Evolutionary conservation across 1,139 yeast species (phyloP).

Genomic region (Zygoascus sp.): DNA sequence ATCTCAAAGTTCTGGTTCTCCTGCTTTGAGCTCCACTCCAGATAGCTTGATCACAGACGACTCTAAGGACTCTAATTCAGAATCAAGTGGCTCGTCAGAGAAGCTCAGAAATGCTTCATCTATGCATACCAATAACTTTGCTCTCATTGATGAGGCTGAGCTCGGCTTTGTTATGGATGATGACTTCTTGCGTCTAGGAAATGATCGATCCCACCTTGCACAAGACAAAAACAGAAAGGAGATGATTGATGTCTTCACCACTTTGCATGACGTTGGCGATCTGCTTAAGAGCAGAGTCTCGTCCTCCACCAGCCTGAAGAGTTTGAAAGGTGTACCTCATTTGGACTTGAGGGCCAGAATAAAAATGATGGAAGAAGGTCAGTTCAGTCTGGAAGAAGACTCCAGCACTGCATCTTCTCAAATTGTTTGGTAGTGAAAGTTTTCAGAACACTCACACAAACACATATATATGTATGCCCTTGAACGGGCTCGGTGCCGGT

Average conservation of each 20-base stretch:
- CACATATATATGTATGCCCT: not conserved
- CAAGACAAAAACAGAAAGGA: constrained; percentile 1
- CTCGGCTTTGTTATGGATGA: constrained; percentile 23
- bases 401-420: constrained; percentile 1
- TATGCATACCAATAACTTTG: constrained; percentile 10
- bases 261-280: constrained; percentile 12
- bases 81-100: constrained; percentile 3
- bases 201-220: not conserved
- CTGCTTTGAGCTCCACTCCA: constrained; percentile 13
- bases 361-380: constrained; percentile 30
- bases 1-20: constrained; percentile 3
- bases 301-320: constrained; percentile 14
- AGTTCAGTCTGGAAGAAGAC: constrained; percentile 6
- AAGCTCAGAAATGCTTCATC: constrained; percentile 7
- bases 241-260: constrained; percentile 10
- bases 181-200: constrained; percentile 12
- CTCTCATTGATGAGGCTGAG: constrained; percentile 22
- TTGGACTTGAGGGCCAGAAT: constrained; percentile 29
- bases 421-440: constrained; percentile 9
- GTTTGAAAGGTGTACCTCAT: constrained; percentile 12
- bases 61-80: constrained; percentile 3
- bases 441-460: not conserved
- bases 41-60: constrained; percentile 11
- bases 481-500: not conserved
- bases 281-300: constrained; percentile 10